These are phyloP conservation scores for Nicotiana knightiana DNA, from an alignment of 257 asterid genomes.

Conservation along the genomic window DNA sequence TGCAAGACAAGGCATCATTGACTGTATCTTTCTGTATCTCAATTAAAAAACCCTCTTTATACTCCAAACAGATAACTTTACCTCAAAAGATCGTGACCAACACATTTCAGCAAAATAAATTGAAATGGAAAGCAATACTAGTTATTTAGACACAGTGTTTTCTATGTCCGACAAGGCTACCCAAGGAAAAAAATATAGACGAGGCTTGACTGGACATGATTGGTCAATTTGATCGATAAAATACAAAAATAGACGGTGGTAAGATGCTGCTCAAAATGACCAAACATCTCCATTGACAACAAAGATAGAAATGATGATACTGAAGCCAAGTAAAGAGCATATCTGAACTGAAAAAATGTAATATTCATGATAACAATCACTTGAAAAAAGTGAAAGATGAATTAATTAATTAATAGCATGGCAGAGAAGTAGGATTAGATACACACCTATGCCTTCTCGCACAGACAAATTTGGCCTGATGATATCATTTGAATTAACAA, in stretches of 20 bases:
- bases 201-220: background rate
- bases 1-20: background rate
- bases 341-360: constrained; percentile 1
- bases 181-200: background rate
- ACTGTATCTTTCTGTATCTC: background rate
- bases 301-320: background rate
- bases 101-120: background rate
- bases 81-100: background rate
- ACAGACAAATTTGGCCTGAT: constrained; percentile 80
- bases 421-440: constrained; percentile 8
- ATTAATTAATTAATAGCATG: background rate
- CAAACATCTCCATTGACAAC: background rate
- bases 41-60: background rate
- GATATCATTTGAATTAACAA: constrained; percentile 70
- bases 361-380: background rate
- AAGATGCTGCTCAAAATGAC: background rate
- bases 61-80: background rate
- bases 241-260: background rate
- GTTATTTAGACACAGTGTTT: background rate
- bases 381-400: background rate
- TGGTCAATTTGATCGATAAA: background rate
- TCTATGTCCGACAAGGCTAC: background rate
- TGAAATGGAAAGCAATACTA: background rate
- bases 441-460: constrained; percentile 82
- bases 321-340: background rate